A percentile compares a stretch with the other conserved stretches of the same genome.
Evolutionary conservation across 1,139 yeast genomes (phyloP).

Genomic region (Candida tropicalis): DNA sequence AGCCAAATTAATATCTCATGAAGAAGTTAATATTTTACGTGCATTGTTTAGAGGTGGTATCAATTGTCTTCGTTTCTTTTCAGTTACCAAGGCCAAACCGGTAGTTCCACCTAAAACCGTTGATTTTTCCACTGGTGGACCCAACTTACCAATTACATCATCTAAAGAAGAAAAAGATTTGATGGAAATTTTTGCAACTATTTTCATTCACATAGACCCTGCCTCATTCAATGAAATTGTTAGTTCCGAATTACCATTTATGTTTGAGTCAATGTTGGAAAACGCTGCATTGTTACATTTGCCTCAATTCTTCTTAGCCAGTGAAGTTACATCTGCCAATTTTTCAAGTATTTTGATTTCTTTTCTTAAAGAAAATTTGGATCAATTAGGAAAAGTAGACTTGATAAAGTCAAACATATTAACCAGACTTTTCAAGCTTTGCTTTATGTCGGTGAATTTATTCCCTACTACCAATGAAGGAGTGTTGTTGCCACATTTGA

Average conservation of each 20-base stretch:
- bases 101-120: slow-evolving; percentile 49
- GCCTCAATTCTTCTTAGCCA: slow-evolving; percentile 92
- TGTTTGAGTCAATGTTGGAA: slow-evolving; percentile 77
- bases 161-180: slow-evolving; percentile 93
- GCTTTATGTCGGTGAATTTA: slow-evolving; percentile 93
- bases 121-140: slow-evolving; percentile 71
- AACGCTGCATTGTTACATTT: slow-evolving; percentile 88
- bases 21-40: slow-evolving; percentile 78
- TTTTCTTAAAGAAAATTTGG: slow-evolving; percentile 72
- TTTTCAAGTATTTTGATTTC: slow-evolving; percentile 85
- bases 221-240: slow-evolving; percentile 95
- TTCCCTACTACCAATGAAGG: slow-evolving; percentile 88
- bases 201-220: slow-evolving; percentile 91
- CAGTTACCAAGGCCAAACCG: slow-evolving; percentile 53
- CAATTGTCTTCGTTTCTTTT: slow-evolving; percentile 75
- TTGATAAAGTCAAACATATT: slow-evolving; percentile 78
- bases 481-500: slow-evolving; percentile 84
- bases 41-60: slow-evolving; percentile 84
- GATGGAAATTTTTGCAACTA: slow-evolving; percentile 94
- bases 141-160: slow-evolving; percentile 80
- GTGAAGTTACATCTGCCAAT: slow-evolving; percentile 90
- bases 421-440: slow-evolving; percentile 82
- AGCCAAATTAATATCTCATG: slow-evolving; percentile 79
- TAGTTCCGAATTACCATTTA: slow-evolving; percentile 73
- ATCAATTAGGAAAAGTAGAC: slow-evolving; percentile 80